Percentiles rank a stretch among this genome's conserved stretches.
Conservation (phyloP, 495 filamentous ascomycete genomes). For the Penicillium dipodomyicola region DNA sequence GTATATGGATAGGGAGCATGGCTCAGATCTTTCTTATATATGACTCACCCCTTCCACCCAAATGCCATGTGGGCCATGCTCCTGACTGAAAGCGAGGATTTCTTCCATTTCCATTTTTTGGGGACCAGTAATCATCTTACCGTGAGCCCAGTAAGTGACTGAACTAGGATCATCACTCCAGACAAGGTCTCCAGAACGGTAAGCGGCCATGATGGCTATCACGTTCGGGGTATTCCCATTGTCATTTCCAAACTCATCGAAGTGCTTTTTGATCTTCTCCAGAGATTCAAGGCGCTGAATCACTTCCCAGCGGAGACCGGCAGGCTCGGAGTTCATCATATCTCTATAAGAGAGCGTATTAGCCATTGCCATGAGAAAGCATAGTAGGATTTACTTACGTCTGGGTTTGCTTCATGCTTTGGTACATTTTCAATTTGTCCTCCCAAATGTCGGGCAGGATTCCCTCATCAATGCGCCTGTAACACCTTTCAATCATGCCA, state of each 20-base stretch:
- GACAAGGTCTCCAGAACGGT: not conserved
- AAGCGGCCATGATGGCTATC: not conserved
- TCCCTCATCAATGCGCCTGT: not conserved
- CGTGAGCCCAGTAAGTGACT: not conserved
- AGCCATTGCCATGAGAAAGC: not conserved
- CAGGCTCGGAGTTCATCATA: not conserved
- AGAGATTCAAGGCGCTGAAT: not conserved
- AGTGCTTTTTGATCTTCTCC: not conserved
- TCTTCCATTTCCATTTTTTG: not conserved
- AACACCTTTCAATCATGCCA: not conserved
- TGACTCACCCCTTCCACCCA: conserved; percentile 6
- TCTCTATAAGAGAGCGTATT: not conserved
- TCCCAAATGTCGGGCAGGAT: not conserved
- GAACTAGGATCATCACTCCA: not conserved
- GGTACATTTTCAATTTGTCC: not conserved
- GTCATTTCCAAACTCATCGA: not conserved
- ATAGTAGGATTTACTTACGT: not conserved
- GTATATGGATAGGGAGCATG: not conserved
- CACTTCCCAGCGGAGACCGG: not conserved
- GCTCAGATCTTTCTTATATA: not conserved
- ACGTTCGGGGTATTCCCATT: not conserved
- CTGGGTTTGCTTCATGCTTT: not conserved
- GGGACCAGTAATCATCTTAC: not conserved
- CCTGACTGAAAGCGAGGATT: not conserved
- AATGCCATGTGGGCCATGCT: not conserved